Base-by-base conservation (phyloP, 345 rosid species). In the Eucalyptus virginea region DNA sequence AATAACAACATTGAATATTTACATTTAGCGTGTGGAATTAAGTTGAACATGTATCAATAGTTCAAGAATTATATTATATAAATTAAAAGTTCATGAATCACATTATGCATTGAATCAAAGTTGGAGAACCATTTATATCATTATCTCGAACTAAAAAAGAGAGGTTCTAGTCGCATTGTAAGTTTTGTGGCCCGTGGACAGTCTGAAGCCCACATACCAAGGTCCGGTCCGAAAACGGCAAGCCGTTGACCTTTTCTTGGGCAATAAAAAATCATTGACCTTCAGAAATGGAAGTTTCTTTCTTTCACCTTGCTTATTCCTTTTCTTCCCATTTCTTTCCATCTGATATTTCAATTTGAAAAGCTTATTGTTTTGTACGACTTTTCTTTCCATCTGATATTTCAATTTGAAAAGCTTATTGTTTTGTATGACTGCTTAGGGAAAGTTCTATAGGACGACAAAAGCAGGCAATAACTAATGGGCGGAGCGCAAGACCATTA, bases 61-160 rank as follows among this genome's bases (percentile, higher is more conserved):
- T 56, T 56, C 0, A 54, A 0, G 1, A 3, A 56, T 56, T 23
- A 3, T 9, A 56, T 56, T 56, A 0, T 0, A 56, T 10, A 56
- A 56, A 56, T 56, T 56, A 9, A 10, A 54, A 52, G 0, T 52
- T 21, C 0, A 21, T 52, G 58, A 1, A 52, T 52, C 26, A 21
- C 11, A 0, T 52, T 52, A 21, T 0, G 5, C 1, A 8, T 52
- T 52, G 26, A 21, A 21, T 52, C 1, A 21, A 52, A 52, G 5
- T 52, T 52, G 58, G 0, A 21, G 11, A 52, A 21, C 26, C 58
- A 52, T 52, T 52, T 52, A 52, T 19, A 19, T 52, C 58, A 21
- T 52, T 52, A 52, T 52, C 11, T 52, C 1, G 1, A 69, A 17
- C 11, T 9, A 1, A 32, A 16, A 67, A 65, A 65, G 0, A 16